Evolutionary conservation across 352 stramenopile genomes (phyloP).

Genomic region (Phytophthora tubulina): DNA sequence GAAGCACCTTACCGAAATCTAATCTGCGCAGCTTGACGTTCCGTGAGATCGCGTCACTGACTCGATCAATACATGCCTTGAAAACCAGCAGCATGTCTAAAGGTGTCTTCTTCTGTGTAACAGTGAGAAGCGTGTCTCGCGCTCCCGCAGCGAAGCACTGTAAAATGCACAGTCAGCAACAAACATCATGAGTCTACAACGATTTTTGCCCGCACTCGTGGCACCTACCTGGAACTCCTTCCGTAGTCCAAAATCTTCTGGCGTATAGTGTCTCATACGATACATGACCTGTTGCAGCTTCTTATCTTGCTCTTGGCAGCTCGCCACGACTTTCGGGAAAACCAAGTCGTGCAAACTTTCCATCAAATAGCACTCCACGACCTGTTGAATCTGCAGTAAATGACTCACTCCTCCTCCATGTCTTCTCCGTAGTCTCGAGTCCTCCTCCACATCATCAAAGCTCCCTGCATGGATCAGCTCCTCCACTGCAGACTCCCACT

Average conservation of each 20-base stretch:
- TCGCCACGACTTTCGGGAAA: constrained; percentile 60
- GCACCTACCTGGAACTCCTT: constrained; percentile 72
- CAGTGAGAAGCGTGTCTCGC: constrained; percentile 45
- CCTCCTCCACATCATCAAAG: constrained; percentile 54
- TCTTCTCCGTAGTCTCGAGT: constrained; percentile 26
- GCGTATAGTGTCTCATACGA: constrained; percentile 68
- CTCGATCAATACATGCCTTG: constrained; percentile 68
- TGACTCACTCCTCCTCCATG: constrained; percentile 42
- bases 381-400: constrained; percentile 77
- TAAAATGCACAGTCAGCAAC: neutral
- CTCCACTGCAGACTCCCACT: constrained; percentile 69
- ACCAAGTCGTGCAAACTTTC: constrained; percentile 69
- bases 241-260: constrained; percentile 71
- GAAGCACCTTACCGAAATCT: constrained; percentile 49
- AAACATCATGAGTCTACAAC: neutral
- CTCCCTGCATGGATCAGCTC: constrained; percentile 59
- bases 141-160: constrained; percentile 60
- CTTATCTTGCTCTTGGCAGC: constrained; percentile 57
- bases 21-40: constrained; percentile 67
- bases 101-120: constrained; percentile 65
- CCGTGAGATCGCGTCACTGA: constrained; percentile 63
- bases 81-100: constrained; percentile 82
- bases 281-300: constrained; percentile 55
- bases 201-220: neutral
- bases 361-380: constrained; percentile 87